phyloP scores from a whole-genome alignment of 176 grass and related monocot genomes.

The Triticum monococcum region DNA sequence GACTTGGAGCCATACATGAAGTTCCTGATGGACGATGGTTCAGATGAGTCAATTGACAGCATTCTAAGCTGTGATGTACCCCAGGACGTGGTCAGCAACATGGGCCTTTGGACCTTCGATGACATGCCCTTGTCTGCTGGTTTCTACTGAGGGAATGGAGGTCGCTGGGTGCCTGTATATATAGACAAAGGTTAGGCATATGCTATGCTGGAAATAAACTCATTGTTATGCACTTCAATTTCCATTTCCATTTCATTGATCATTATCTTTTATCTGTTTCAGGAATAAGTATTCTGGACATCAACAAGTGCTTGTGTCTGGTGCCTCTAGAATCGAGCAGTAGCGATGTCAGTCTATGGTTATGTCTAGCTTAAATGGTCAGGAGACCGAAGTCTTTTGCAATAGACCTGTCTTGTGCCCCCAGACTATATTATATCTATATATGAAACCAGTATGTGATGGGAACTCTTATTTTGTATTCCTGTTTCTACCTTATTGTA shows the following conservation, averaged over 20 bases:
- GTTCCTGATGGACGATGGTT: slow-evolving; percentile 53
- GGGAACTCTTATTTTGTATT: not conserved
- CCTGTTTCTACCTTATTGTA: slow-evolving; percentile 11
- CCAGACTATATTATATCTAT: not conserved
- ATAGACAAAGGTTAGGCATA: slow-evolving; percentile 31
- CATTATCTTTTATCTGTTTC: not conserved
- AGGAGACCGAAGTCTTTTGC: not conserved
- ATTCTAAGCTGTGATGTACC: slow-evolving; percentile 46
- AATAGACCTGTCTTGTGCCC: not conserved
- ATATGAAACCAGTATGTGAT: not conserved
- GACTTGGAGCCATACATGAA: slow-evolving; percentile 68
- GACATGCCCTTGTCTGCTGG: slow-evolving; percentile 43
- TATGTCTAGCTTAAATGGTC: slow-evolving; percentile 16
- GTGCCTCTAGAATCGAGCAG: not conserved
- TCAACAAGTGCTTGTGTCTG: slow-evolving; percentile 11
- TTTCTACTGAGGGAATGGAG: slow-evolving; percentile 23
- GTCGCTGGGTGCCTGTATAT: slow-evolving; percentile 36
- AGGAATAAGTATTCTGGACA: slow-evolving; percentile 50
- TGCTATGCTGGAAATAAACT: not conserved
- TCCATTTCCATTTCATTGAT: slow-evolving; percentile 11
- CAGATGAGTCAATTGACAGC: slow-evolving; percentile 49
- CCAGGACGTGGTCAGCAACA: slow-evolving; percentile 39
- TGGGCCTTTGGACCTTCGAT: slow-evolving; percentile 83
- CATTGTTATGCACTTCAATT: not conserved
- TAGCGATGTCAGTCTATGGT: slow-evolving; percentile 21